Conservation (phyloP, 1,284 basidiomycete genomes). For the Ceratobasidium papillatum region DNA sequence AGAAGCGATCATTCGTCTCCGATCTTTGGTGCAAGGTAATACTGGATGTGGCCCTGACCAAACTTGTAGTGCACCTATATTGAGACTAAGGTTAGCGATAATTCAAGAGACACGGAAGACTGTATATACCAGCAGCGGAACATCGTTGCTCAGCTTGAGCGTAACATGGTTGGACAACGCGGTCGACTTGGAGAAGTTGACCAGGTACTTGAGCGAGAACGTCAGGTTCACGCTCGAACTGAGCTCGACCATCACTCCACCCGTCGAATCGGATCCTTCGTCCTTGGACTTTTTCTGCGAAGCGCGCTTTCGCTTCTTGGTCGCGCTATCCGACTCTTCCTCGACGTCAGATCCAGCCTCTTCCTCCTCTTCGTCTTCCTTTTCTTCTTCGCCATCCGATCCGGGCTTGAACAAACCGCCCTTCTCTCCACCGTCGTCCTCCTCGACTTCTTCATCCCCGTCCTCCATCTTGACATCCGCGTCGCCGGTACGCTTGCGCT, state of each 20-base stretch:
- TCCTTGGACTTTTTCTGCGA: slow-evolving; percentile 47
- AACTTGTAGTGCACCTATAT: slow-evolving; percentile 85
- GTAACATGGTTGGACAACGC: slow-evolving; percentile 77
- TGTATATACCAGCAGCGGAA: slow-evolving; percentile 81
- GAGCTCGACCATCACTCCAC: slow-evolving; percentile 82
- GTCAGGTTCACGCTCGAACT: slow-evolving; percentile 92
- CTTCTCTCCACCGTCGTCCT: slow-evolving; percentile 59
- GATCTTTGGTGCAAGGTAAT: slow-evolving; percentile 91
- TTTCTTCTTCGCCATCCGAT: slow-evolving; percentile 47
- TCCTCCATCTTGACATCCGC: slow-evolving; percentile 54
- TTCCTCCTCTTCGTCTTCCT: slow-evolving; percentile 51
- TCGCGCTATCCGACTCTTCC: slow-evolving; percentile 46
- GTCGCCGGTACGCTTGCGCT: slow-evolving; percentile 48
- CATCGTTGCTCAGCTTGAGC: slow-evolving; percentile 90
- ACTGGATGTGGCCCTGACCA: slow-evolving; percentile 81
- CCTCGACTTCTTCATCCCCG: slow-evolving; percentile 57
- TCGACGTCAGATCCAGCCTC: slow-evolving; percentile 50
- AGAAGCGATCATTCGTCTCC: slow-evolving; percentile 68
- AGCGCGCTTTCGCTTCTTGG: slow-evolving; percentile 70
- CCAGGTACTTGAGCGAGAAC: slow-evolving; percentile 96
- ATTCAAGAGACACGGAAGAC: slow-evolving; percentile 34
- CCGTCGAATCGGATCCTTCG: slow-evolving; percentile 52
- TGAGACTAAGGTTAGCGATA: neutral
- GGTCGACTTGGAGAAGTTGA: slow-evolving; percentile 95
- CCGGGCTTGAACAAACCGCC: slow-evolving; percentile 32